These are phyloP conservation scores for Catharanthus roseus DNA, from an alignment of 257 asterid species.

Conservation along the genomic window DNA sequence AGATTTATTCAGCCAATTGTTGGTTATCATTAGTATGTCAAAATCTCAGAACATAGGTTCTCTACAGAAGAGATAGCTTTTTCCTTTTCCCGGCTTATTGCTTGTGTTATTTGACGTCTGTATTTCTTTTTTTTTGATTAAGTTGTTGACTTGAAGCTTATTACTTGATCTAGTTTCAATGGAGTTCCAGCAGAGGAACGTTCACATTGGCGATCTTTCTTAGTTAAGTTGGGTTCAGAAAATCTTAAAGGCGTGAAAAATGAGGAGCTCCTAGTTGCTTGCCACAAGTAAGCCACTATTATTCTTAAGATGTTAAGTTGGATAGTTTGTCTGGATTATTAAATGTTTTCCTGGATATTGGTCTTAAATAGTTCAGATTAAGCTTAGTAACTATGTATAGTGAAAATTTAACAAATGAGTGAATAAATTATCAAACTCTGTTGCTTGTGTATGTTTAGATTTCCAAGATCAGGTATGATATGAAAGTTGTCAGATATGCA, in stretches of 20 bases:
- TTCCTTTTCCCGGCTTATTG: not conserved
- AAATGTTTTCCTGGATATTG: not conserved
- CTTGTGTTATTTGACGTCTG: not conserved
- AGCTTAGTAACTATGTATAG: not conserved
- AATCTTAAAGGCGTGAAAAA: slow-evolving; percentile 85
- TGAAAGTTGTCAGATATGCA: not conserved
- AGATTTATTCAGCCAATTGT: not conserved
- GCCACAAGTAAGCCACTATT: slow-evolving; percentile 33
- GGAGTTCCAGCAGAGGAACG: slow-evolving; percentile 99
- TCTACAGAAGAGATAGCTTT: not conserved
- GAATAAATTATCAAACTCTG: no score
- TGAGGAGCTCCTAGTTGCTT: slow-evolving; percentile 94
- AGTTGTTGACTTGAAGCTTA: not conserved
- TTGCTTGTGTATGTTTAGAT: no score
- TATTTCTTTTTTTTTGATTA: slow-evolving; percentile 3
- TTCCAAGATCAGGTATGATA: not conserved
- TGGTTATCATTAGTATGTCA: not conserved
- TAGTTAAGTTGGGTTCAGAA: slow-evolving; percentile 89
- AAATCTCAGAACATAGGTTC: not conserved
- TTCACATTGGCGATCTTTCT: slow-evolving; percentile 86
- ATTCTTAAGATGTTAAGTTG: not conserved
- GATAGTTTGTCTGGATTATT: not conserved
- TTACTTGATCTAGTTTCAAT: slow-evolving; percentile 50
- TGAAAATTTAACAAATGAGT: not conserved
- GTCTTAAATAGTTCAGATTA: not conserved